phyloP scores from a whole-genome alignment of 176 grass and related monocot species.

The Eragrostis curvula region DNA sequence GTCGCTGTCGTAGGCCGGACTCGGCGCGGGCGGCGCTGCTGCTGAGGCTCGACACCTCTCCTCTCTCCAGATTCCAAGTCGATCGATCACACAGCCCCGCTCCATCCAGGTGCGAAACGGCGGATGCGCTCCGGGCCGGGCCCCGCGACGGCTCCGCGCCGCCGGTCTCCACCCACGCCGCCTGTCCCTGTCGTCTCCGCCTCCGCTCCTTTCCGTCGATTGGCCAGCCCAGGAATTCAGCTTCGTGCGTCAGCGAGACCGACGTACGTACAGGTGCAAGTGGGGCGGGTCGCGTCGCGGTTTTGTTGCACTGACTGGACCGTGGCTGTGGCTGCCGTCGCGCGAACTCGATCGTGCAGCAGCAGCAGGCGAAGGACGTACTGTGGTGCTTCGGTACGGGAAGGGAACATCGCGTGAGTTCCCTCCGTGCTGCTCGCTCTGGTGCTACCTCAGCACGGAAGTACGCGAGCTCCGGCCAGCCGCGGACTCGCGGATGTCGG shows the following conservation, averaged over 20 bases:
- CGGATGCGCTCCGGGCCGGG: slow-evolving; percentile 27
- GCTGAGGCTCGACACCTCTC: background rate
- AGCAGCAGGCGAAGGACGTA: too few relatives aligned
- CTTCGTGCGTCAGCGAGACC: background rate
- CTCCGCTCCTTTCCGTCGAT: too few relatives aligned
- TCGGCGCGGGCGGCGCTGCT: background rate
- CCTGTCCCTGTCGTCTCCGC: background rate
- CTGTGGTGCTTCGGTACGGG: too few relatives aligned
- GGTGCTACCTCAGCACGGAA: too few relatives aligned
- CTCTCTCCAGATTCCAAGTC: background rate
- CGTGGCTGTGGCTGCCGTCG: background rate
- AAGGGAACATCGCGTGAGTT: too few relatives aligned
- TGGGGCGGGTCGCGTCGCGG: background rate
- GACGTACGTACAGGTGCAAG: background rate
- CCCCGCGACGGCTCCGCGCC: slow-evolving; percentile 14
- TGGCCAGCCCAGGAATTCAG: background rate
- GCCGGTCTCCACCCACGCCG: slow-evolving; percentile 38
- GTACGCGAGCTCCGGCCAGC: too few relatives aligned
- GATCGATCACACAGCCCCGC: background rate
- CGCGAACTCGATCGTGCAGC: too few relatives aligned
- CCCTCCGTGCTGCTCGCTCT: too few relatives aligned
- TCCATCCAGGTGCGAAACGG: background rate
- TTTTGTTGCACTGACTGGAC: too few relatives aligned
- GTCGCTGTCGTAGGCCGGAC: slow-evolving; percentile 34
- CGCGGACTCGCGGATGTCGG: too few relatives aligned